phyloP scores from a whole-genome alignment of 2,329 filamentous ascomycete species.

The Pseudohalonectria lignicola region DNA sequence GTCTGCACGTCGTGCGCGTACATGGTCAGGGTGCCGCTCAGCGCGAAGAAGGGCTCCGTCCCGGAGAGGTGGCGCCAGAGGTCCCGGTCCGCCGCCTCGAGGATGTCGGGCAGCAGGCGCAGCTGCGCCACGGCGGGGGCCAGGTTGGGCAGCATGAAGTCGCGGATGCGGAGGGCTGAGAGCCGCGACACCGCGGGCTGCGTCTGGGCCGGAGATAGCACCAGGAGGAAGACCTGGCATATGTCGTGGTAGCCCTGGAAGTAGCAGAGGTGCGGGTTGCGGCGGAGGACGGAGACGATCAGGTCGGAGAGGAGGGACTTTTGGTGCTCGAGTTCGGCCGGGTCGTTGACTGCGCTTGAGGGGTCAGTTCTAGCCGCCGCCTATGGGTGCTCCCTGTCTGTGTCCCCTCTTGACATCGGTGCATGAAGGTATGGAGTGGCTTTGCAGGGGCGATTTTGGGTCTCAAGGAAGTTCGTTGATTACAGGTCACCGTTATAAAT shows the following conservation, averaged over 20 bases:
- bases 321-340: slow-evolving; percentile 55
- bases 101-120: slow-evolving; percentile 73
- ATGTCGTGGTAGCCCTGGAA: slow-evolving; percentile 99
- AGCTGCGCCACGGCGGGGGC: slow-evolving; percentile 74
- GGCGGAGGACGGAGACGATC: slow-evolving; percentile 71
- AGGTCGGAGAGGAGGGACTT: slow-evolving; percentile 70
- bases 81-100: slow-evolving; percentile 58
- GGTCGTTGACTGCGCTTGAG: slow-evolving; percentile 45
- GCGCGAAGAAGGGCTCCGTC: slow-evolving; percentile 81
- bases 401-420: too few species aligned
- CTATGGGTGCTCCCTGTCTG: too few species aligned
- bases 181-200: slow-evolving; percentile 63
- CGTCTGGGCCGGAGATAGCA: slow-evolving; percentile 55
- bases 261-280: slow-evolving; percentile 77
- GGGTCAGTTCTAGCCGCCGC: too few species aligned
- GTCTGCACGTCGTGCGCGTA: slow-evolving; percentile 93
- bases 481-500: too few species aligned
- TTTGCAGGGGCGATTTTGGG: too few species aligned
- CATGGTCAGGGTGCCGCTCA: slow-evolving; percentile 88
- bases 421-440: not conserved
- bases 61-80: slow-evolving; percentile 66
- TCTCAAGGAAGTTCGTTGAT: too few species aligned
- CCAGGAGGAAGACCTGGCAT: slow-evolving; percentile 85
- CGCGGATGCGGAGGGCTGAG: slow-evolving; percentile 80
- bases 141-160: slow-evolving; percentile 93